Evolutionary conservation across 177 flowering plant species (phyloP), one percentile per base, ranked within the genome.

Genomic region (Telopea speciosissima): DNA sequence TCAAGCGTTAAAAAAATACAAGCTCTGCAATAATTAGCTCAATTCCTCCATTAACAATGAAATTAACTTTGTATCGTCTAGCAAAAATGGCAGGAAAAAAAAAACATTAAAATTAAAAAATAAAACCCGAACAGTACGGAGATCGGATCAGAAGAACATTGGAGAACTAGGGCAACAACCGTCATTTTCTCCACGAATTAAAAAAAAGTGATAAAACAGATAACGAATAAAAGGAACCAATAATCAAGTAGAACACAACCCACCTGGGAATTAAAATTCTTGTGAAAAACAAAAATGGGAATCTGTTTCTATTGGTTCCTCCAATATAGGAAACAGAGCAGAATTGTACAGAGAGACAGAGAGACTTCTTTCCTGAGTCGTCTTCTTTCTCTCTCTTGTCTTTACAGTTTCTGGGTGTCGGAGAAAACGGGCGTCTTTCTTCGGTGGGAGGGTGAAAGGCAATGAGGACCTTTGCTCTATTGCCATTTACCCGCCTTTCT

Each of bases 71-170:
- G 23, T 6, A 13, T 26, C 24, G 25, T 1, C 19, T 21, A 12
- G 16, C 70, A 52, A 24, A 52, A 26, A 36, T 14, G 8, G 9
- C 10, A 19, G 19, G 52, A 69, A 54, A 58, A 56, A 70, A n/a
- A n/a, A n/a, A n/a, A n/a, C n/a, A n/a, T n/a, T n/a, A n/a, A n/a
- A n/a, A n/a, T n/a, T 10, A 19, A 67, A 17, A 42, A 16, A 22
- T 5, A 54, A 21, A 14, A 21, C 19, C 0, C 4, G 3, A 58
- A 58, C 26, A 56, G 79, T 67, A 71, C 73, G 72, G 72, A 77
- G 82, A 81, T 77, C 82, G 60, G 85, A 81, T 83, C 83, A 66
- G 68, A 72, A 24, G 28, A 67, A 67, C 60, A 70, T 54, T 40
- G 49, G 67, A 74, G 75, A 77, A 72, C 75, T 72, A 74, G 78